phyloP scores from a whole-genome alignment of 345 rosid species.

The Psidium guajava region DNA sequence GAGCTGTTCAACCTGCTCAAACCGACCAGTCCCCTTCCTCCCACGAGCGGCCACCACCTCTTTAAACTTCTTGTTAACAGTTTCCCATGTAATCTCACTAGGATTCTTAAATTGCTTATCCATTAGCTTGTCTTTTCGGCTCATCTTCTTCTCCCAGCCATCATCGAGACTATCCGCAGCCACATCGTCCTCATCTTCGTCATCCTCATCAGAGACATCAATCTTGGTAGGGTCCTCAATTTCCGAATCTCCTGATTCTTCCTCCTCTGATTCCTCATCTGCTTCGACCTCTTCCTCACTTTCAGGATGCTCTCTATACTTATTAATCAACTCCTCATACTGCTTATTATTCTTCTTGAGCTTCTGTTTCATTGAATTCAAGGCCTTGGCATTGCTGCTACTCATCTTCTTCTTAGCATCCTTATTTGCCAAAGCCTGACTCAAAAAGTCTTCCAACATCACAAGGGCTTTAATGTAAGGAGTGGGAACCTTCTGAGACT shows the following conservation, averaged over 20 bases:
- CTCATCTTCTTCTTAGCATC: slow-evolving; percentile 98
- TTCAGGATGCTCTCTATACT: slow-evolving; percentile 61
- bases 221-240: slow-evolving; percentile 42
- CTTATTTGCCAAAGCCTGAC: slow-evolving; percentile 76
- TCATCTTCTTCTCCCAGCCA: slow-evolving; percentile 70
- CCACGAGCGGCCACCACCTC: slow-evolving; percentile 94
- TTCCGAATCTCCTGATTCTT: slow-evolving; percentile 26
- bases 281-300: slow-evolving; percentile 54
- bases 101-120: slow-evolving; percentile 69
- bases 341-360: slow-evolving; percentile 82
- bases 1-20: slow-evolving; percentile 94
- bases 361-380: slow-evolving; percentile 94
- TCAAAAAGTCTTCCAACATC: slow-evolving; percentile 83
- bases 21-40: slow-evolving; percentile 87
- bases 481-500: slow-evolving; percentile 55
- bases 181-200: slow-evolving; percentile 14
- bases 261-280: slow-evolving; percentile 38
- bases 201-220: slow-evolving; percentile 29
- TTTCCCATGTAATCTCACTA: slow-evolving; percentile 86
- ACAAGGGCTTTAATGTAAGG: slow-evolving; percentile 76
- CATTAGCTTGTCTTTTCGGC: slow-evolving; percentile 70
- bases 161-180: slow-evolving; percentile 8
- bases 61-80: slow-evolving; percentile 81
- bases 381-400: slow-evolving; percentile 85
- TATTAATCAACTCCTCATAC: slow-evolving; percentile 72